Evolutionary conservation across 495 filamentous ascomycete genomes (phyloP), one percentile per base, ranked within the genome.

Genomic region (Penicillium bovifimosum): DNA sequence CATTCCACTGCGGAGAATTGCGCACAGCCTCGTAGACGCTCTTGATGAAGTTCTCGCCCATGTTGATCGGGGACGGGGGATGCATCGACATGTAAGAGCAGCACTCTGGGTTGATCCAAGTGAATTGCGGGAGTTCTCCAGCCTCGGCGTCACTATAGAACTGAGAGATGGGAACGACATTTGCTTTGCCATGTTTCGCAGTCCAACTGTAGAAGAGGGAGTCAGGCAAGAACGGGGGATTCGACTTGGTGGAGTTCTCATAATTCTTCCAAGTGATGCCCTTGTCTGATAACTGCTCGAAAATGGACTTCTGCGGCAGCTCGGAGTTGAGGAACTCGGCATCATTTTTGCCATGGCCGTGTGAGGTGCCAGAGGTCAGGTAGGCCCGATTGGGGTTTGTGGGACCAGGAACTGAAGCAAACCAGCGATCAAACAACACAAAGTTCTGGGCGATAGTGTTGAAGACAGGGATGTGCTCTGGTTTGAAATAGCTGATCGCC

Each of bases 51-150:
- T 56, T 63, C 58, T 80, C 76, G 41, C 76, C 76, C 51, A 73
- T 66, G 28, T 71, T 71, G 44, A 76, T 73, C 4, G 71, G 74
- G 5, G 69, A 72, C 1, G 71, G 66, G 0, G 75, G 77, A 60
- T 79, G 76, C 64, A 77, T 72, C 27, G 75, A 77, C 48, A 66
- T 75, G 46, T 72, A 75, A 11, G 56, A 57, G 64, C 77, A 79
- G 66, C 76, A 80, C 33, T 75, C 73, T 2, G 77, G 76, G 59
- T 80, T 79, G 61, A 80, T 72, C 66, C 71, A 80, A 24, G 68
- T 73, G 47, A 80, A 72, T 20, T 66, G 59, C 1, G 76, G 74
- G 1, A 80, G 64, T 0, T 60, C 68, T 13, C 77, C 70, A 9
- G 63, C 55, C n/a, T 56, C 24, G 18, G 69, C 69, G 50, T 77